Percentiles rank a stretch among this genome's conserved stretches.
These are phyloP conservation scores for Rhodotorula diobovata DNA, from an alignment of 768 basidiomycete genomes.

Conservation along the genomic window DNA sequence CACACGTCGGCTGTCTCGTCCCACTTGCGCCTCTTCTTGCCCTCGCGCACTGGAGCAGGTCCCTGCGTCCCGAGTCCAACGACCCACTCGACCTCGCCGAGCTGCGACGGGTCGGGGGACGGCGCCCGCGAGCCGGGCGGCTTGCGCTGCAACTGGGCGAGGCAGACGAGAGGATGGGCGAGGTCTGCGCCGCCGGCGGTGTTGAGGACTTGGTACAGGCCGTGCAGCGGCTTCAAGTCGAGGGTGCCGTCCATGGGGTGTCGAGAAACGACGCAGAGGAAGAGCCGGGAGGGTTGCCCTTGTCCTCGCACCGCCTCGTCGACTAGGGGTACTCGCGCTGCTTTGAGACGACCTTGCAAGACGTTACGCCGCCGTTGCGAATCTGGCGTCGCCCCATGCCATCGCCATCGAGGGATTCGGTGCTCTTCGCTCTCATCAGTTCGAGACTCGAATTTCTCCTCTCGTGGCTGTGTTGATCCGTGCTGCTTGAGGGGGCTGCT, in stretches of 20 bases:
- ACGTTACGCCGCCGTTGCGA: no score
- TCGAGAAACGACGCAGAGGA: neutral
- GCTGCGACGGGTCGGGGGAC: neutral
- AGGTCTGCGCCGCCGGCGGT: neutral
- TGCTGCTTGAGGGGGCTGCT: no score
- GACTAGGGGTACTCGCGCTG: no score
- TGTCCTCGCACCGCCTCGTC: no score
- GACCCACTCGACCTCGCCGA: constrained; percentile 6
- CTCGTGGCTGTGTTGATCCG: no score
- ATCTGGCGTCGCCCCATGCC: no score
- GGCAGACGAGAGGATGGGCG: constrained; percentile 6
- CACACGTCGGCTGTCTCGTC: neutral
- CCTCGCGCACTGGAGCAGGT: no score
- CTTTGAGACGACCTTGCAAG: no score
- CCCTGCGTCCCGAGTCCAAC: neutral
- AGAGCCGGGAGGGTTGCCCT: no score
- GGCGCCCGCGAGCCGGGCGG: neutral
- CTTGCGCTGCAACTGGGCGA: neutral
- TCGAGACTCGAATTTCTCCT: no score
- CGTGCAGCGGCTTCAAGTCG: neutral
- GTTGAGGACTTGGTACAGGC: neutral
- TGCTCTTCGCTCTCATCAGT: no score
- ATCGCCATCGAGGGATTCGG: no score
- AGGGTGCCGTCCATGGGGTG: neutral
- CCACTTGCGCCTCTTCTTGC: neutral